These are phyloP conservation scores for Sporisorium reilianum DNA, from an alignment of 1,284 basidiomycete genomes.

Conservation along the genomic window DNA sequence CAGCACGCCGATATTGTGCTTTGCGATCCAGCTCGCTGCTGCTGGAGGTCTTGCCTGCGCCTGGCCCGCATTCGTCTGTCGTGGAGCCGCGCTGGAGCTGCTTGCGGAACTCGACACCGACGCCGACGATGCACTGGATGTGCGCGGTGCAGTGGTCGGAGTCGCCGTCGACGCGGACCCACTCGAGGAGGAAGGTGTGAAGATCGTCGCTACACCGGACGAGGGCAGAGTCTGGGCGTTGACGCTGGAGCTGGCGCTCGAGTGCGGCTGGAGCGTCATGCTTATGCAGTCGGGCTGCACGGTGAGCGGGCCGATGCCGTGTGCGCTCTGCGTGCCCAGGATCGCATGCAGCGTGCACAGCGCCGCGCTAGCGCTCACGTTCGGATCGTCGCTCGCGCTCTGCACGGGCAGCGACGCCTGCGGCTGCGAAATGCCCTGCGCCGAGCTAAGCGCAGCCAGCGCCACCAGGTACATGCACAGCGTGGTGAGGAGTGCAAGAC, in stretches of 20 bases:
- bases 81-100: slow-evolving; percentile 7
- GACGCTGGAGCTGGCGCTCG: slow-evolving; percentile 12
- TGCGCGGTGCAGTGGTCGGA: background rate
- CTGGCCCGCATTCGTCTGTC: slow-evolving; percentile 26
- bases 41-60: slow-evolving; percentile 6
- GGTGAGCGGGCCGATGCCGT: slow-evolving; percentile 39
- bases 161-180: background rate
- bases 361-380: too few species aligned
- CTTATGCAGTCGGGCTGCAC: slow-evolving; percentile 20
- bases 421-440: slow-evolving; percentile 27
- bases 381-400: slow-evolving; percentile 30
- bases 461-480: slow-evolving; percentile 5
- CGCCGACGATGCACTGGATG: background rate
- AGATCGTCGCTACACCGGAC: slow-evolving; percentile 37
- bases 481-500: background rate
- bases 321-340: slow-evolving; percentile 22
- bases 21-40: slow-evolving; percentile 23
- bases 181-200: slow-evolving; percentile 12
- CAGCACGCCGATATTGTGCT: slow-evolving; percentile 37
- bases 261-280: slow-evolving; percentile 17
- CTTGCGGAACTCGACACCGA: background rate
- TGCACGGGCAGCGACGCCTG: slow-evolving; percentile 28
- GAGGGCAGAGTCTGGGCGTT: slow-evolving; percentile 40
- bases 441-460: background rate
- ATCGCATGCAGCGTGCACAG: slow-evolving; percentile 26